These are phyloP conservation scores for Sclerotinia glacialis DNA, from an alignment of 2,329 filamentous ascomycete species.

Conservation along the genomic window DNA sequence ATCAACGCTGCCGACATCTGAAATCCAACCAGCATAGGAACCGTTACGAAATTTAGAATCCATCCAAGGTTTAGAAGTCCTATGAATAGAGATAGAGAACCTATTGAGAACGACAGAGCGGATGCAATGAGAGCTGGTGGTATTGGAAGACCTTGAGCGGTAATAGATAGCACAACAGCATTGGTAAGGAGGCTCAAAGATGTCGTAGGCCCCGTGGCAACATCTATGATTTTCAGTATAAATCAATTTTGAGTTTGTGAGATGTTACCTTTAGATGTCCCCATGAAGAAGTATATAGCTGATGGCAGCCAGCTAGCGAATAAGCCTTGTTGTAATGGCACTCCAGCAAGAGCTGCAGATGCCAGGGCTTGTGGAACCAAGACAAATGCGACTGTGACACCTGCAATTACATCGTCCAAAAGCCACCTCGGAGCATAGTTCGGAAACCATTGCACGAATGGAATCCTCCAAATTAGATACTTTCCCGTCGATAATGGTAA, in stretches of 20 bases:
- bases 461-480: constrained; percentile 59
- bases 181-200: constrained; percentile 62
- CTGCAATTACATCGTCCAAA: constrained; percentile 59
- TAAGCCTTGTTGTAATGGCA: constrained; percentile 58
- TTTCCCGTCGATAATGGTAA: constrained; percentile 53
- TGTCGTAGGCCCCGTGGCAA: constrained; percentile 63
- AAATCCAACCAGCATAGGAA: constrained; percentile 62
- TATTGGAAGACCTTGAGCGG: constrained; percentile 47
- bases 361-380: constrained; percentile 61
- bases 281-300: constrained; percentile 57
- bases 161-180: constrained; percentile 52
- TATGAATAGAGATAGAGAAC: constrained; percentile 56
- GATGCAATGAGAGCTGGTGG: constrained; percentile 49
- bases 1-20: constrained; percentile 65
- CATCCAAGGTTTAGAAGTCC: constrained; percentile 63
- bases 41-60: constrained; percentile 63
- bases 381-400: constrained; percentile 58
- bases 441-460: constrained; percentile 61
- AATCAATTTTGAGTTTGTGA: background rate
- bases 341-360: constrained; percentile 60
- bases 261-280: constrained; percentile 56
- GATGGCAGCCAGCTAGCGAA: constrained; percentile 60
- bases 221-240: constrained; percentile 43
- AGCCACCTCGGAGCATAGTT: constrained; percentile 60
- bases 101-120: constrained; percentile 62